These are phyloP conservation scores for Cercophora newfieldiana DNA, from an alignment of 495 filamentous ascomycete species.

Conservation along the genomic window DNA sequence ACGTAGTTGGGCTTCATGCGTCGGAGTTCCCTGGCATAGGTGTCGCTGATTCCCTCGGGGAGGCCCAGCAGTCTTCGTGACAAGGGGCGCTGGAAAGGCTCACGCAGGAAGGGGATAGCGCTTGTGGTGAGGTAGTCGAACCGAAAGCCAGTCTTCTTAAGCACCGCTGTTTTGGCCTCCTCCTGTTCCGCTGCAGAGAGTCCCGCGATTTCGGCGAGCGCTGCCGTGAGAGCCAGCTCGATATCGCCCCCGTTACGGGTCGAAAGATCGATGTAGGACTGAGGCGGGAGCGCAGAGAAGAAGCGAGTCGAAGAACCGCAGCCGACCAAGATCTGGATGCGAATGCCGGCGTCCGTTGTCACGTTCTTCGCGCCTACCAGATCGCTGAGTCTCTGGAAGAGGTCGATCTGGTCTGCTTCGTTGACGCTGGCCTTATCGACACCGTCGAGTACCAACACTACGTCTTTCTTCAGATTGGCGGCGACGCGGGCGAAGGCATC, in stretches of 20 bases:
- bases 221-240: constrained; percentile 3
- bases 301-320: constrained; percentile 16
- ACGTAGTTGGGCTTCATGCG: constrained; percentile 31
- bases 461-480: constrained; percentile 14
- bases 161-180: constrained; percentile 20
- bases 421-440: constrained; percentile 19
- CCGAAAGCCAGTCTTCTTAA: constrained; percentile 21
- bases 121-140: constrained; percentile 25
- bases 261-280: constrained; percentile 17
- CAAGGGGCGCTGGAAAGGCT: constrained; percentile 28
- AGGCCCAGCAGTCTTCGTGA: constrained; percentile 23
- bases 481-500: constrained; percentile 21
- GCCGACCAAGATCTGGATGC: constrained; percentile 21
- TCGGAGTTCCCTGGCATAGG: constrained; percentile 22
- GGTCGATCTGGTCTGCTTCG: constrained; percentile 21
- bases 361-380: background rate
- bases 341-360: background rate
- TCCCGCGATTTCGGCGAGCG: constrained; percentile 20
- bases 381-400: constrained; percentile 13
- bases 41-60: constrained; percentile 23
- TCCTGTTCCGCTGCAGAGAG: constrained; percentile 24
- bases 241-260: constrained; percentile 20
- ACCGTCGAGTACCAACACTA: constrained; percentile 27
- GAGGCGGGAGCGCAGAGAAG: background rate
- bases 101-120: constrained; percentile 28